phyloP scores from a whole-genome alignment of 768 basidiomycete species.

The Melanogaster broomeanus region DNA sequence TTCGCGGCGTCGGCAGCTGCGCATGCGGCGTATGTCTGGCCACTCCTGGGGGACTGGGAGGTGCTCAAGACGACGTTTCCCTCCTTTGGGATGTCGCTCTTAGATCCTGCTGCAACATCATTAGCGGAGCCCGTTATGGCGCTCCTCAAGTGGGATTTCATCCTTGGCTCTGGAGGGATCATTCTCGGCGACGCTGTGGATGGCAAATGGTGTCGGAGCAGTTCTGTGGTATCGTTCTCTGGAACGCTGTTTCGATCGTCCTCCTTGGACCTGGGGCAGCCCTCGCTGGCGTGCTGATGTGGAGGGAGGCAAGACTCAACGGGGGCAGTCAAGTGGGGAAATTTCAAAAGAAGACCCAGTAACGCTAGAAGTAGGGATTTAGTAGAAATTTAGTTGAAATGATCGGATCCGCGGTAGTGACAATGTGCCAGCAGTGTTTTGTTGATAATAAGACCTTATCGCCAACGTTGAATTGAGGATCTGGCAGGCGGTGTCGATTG shows the following conservation, averaged over 20 bases:
- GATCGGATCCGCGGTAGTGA: no score
- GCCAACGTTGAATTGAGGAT: no score
- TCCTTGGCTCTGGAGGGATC: conserved; percentile 40
- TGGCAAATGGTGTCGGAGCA: conserved; percentile 37
- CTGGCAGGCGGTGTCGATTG: no score
- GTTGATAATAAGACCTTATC: no score
- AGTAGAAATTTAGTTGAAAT: no score
- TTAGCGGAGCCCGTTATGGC: conserved; percentile 24
- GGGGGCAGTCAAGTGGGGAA: not conserved
- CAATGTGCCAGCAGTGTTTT: no score
- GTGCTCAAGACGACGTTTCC: conserved; percentile 12
- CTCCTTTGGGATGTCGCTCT: conserved; percentile 8
- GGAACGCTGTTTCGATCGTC: conserved; percentile 44
- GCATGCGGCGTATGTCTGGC: conserved; percentile 28
- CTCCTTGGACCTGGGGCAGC: conserved; percentile 55
- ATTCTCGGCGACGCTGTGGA: conserved; percentile 53
- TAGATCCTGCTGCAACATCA: not conserved
- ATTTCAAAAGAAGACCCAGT: conserved; percentile 2
- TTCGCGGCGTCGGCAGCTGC: conserved; percentile 22
- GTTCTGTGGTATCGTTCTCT: conserved; percentile 37
- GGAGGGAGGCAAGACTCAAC: conserved; percentile 45
- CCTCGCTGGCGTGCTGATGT: conserved; percentile 46
- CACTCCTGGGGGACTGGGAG: conserved; percentile 4
- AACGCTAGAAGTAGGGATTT: no score
- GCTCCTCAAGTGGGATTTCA: conserved; percentile 55